Base-by-base conservation (phyloP, 495 filamentous ascomycete species). In the Aspergillus homomorphus region DNA sequence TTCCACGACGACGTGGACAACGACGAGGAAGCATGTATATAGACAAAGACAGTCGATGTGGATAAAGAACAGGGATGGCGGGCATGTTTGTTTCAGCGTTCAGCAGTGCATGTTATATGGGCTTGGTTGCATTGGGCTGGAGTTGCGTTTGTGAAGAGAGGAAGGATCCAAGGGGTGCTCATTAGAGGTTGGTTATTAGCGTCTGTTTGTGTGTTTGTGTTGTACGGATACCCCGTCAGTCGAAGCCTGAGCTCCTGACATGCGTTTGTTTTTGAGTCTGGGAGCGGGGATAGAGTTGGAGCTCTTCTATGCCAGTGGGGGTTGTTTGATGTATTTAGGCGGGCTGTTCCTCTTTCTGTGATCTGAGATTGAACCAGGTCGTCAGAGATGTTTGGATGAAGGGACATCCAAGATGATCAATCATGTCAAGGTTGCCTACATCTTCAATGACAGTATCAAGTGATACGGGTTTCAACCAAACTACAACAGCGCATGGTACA, bases 221-320 rank as follows among this genome's bases (percentile, higher is more conserved):
- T 50, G 33, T 57, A 7, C 58, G 53, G 63, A 69, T 69, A 69
- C 64, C 63, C 66, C 61, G 61, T 69, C 63, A 64, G 66, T 60
- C 20, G 59, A 62, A 53, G 53, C 59, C 9, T 53, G 14, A 43
- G 62, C 66, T 62, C 57, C 61, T 66, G 66, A 61, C 60, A 58
- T 49, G 62, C 50, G 20, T 44, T 41, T 44, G 44, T 53, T 33
- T 56, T 43, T 21, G 44, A 55, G 42, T 42, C 15, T 22, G 38
- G 51, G 20, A 41, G 51, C 38, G n/a, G 14, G 51, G 28, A 44
- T 2, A 38, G 33, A 38, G 33, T 10, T 38, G 12, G n/a, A n/a
- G n/a, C n/a, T n/a, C n/a, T n/a, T n/a, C n/a, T n/a, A n/a, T n/a
- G n/a, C n/a, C n/a, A n/a, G n/a, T n/a, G n/a, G n/a, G 6, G 5